These are phyloP conservation scores for Sporisorium iseilematis-ciliati DNA, from an alignment of 1,284 basidiomycete genomes.

Conservation along the genomic window DNA sequence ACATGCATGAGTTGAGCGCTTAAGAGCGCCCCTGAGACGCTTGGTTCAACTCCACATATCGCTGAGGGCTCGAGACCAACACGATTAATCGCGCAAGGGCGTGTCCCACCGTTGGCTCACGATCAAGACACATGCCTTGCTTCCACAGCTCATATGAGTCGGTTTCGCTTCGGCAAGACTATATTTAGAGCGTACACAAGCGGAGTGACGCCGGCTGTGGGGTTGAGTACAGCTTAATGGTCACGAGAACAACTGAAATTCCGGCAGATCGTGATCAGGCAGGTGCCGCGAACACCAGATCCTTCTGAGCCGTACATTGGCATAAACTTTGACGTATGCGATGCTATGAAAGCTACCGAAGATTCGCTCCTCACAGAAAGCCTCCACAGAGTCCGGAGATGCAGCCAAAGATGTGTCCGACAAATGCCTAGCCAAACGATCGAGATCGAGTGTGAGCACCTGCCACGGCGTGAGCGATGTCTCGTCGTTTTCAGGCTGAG, in stretches of 20 bases:
- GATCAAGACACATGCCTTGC: background rate
- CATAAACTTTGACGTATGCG: conserved; percentile 22
- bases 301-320: conserved; percentile 35
- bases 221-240: background rate
- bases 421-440: conserved; percentile 9
- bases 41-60: conserved; percentile 12
- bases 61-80: background rate
- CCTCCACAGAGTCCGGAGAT: background rate
- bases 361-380: background rate
- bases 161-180: background rate
- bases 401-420: conserved; percentile 13
- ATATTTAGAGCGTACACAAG: no score
- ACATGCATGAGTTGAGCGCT: conserved; percentile 4
- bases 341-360: conserved; percentile 28
- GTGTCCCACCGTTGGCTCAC: background rate
- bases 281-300: conserved; percentile 29
- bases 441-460: conserved; percentile 30
- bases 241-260: conserved; percentile 35
- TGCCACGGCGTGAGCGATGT: conserved; percentile 31
- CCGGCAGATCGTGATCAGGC: conserved; percentile 34
- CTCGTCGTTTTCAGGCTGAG: conserved; percentile 10
- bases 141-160: background rate
- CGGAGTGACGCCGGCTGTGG: no score
- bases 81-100: background rate
- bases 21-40: conserved; percentile 13